Conservation (phyloP, 176 grass and related monocot genomes). For the Rhipidocladum racemiflorum region DNA sequence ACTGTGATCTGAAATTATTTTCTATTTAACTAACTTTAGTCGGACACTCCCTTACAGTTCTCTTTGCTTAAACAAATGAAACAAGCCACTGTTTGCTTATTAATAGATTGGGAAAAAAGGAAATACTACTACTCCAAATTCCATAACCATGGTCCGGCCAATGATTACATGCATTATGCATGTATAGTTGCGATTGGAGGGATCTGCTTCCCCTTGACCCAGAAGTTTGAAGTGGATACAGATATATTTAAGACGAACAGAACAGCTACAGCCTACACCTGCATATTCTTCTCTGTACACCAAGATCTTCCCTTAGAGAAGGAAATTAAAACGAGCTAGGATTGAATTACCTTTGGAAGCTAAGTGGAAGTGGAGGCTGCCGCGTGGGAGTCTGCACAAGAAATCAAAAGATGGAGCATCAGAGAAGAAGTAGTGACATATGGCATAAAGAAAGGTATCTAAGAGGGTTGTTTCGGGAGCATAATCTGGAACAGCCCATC, state of each 20-base stretch:
- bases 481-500: background rate
- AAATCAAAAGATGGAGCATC: slow-evolving; percentile 15
- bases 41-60: background rate
- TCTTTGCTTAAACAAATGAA: slow-evolving; percentile 13
- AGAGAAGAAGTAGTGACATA: slow-evolving; percentile 7
- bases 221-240: background rate
- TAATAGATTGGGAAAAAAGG: background rate
- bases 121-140: background rate
- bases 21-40: slow-evolving; percentile 18
- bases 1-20: slow-evolving; percentile 47
- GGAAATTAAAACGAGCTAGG: background rate
- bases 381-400: slow-evolving; percentile 31
- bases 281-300: background rate
- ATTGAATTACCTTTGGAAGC: slow-evolving; percentile 37
- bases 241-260: background rate
- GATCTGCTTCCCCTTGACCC: slow-evolving; percentile 17
- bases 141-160: slow-evolving; percentile 28
- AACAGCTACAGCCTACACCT: background rate
- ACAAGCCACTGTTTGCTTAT: background rate
- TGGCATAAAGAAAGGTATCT: background rate
- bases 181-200: slow-evolving; percentile 8
- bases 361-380: background rate
- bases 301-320: background rate
- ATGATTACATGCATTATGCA: slow-evolving; percentile 26
- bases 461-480: background rate